These are phyloP conservation scores for Dryas drummondii DNA, from an alignment of 306 rosid species.

Conservation along the genomic window DNA sequence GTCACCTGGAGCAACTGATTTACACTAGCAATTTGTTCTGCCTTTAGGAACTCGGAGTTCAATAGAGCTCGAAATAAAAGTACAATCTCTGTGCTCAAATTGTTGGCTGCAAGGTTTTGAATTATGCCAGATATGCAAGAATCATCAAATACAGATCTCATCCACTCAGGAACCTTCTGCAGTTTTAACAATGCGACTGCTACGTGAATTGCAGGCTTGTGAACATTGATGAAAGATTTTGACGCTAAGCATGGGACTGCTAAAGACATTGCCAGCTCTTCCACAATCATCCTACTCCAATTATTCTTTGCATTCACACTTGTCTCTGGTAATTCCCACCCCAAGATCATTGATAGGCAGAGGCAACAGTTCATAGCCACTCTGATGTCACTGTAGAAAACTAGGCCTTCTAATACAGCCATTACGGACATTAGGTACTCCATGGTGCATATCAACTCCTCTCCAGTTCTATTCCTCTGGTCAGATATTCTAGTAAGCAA, in stretches of 20 bases:
- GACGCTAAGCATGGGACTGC: conserved; percentile 66
- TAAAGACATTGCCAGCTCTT: conserved; percentile 69
- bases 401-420: conserved; percentile 67
- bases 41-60: conserved; percentile 47
- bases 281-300: conserved; percentile 81
- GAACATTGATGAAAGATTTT: conserved; percentile 44
- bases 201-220: conserved; percentile 58
- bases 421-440: conserved; percentile 61
- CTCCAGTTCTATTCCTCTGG: conserved; percentile 46
- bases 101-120: conserved; percentile 48
- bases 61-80: conserved; percentile 62
- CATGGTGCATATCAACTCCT: conserved; percentile 47
- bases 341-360: conserved; percentile 63
- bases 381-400: conserved; percentile 55
- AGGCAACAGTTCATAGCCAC: conserved; percentile 77
- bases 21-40: conserved; percentile 53
- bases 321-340: conserved; percentile 51
- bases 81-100: conserved; percentile 57
- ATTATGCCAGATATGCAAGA: conserved; percentile 72
- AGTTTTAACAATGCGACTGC: conserved; percentile 60
- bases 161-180: conserved; percentile 59
- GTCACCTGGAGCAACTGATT: conserved; percentile 67
- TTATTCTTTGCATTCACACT: conserved; percentile 37
- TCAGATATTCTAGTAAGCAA: conserved; percentile 62
- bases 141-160: conserved; percentile 57